Conservation (phyloP, 1,284 basidiomycete species). For the Sanguinoderma infundibulare region DNA sequence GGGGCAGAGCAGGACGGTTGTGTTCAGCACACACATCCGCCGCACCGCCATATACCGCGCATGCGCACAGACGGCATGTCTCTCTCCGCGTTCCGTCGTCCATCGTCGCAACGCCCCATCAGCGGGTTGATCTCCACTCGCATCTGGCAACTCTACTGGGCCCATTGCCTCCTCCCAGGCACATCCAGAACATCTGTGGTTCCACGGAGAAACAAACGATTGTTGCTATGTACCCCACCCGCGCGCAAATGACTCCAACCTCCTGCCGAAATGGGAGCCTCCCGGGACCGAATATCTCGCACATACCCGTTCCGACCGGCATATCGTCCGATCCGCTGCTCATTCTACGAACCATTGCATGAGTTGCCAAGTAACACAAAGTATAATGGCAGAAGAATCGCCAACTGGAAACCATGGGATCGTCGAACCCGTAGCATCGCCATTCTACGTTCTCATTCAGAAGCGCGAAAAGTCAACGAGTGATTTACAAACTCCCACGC, state of each 20-base stretch:
- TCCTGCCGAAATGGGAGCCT: too few relatives aligned
- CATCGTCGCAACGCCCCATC: neutral
- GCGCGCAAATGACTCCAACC: too few relatives aligned
- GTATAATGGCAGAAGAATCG: neutral
- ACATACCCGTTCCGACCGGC: too few relatives aligned
- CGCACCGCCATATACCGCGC: neutral
- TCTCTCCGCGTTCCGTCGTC: neutral
- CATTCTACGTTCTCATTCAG: too few relatives aligned
- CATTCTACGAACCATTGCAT: neutral
- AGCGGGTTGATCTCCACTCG: neutral
- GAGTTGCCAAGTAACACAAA: constrained; percentile 1
- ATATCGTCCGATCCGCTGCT: too few relatives aligned
- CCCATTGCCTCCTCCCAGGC: neutral
- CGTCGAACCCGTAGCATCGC: neutral
- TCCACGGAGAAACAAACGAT: neutral
- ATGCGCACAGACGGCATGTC: neutral
- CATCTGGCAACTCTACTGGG: neutral
- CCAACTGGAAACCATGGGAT: constrained; percentile 1
- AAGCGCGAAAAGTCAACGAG: too few relatives aligned
- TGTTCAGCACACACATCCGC: neutral
- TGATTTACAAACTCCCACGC: neutral
- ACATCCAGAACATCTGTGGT: neutral
- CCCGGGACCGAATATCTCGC: too few relatives aligned
- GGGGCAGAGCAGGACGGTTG: neutral
- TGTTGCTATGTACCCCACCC: too few relatives aligned